Evolutionary conservation across 352 stramenopile genomes (phyloP).

Genomic region (Globisporangium apiculatum): DNA sequence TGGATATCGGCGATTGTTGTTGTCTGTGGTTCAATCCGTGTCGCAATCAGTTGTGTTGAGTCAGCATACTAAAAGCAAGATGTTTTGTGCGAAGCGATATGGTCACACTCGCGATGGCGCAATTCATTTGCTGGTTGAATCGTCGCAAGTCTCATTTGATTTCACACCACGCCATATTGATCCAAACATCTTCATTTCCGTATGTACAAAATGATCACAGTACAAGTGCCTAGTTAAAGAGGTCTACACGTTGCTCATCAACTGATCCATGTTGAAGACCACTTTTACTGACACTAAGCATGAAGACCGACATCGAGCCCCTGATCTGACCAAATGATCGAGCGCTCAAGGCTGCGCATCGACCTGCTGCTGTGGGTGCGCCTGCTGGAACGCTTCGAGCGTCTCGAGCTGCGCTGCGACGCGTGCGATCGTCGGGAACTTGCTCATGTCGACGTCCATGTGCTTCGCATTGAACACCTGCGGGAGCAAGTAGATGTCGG

Average conservation of each 20-base stretch:
- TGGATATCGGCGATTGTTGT: too few species aligned
- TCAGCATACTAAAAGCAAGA: too few species aligned
- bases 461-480: slow-evolving; percentile 90
- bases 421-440: slow-evolving; percentile 78
- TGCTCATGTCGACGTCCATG: slow-evolving; percentile 82
- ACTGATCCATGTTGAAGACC: not conserved
- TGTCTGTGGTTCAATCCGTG: too few species aligned
- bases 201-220: not conserved
- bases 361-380: slow-evolving; percentile 75
- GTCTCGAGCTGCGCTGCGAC: slow-evolving; percentile 59
- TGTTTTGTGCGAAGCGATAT: too few species aligned
- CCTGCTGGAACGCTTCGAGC: slow-evolving; percentile 74
- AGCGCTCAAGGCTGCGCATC: slow-evolving; percentile 29
- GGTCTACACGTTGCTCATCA: not conserved
- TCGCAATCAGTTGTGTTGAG: too few species aligned
- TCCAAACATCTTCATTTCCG: not conserved
- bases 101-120: too few species aligned
- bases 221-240: too few species aligned
- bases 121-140: not conserved
- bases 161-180: too few species aligned
- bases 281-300: not conserved
- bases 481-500: slow-evolving; percentile 88
- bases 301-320: too few species aligned
- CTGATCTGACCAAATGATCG: too few species aligned
- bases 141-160: too few species aligned